phyloP scores from a whole-genome alignment of 805 yeast genomes.

The Yarrowia divulgata region DNA sequence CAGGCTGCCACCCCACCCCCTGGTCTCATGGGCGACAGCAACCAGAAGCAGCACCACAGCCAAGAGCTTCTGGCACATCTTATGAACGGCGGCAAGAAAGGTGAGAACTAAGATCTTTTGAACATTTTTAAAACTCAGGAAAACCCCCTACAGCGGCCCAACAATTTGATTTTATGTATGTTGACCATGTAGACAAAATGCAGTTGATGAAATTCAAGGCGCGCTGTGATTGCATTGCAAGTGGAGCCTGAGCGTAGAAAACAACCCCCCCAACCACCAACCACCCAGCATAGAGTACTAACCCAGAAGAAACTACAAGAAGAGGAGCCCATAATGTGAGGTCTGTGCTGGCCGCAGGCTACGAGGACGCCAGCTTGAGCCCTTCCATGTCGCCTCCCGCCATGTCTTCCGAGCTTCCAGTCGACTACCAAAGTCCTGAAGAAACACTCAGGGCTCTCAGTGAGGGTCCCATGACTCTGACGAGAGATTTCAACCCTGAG shows the following conservation, averaged over 20 bases:
- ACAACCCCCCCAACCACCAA: too few species aligned
- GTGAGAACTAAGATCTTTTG: constrained; percentile 39
- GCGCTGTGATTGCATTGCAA: constrained; percentile 7
- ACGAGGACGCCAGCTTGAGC: constrained; percentile 7
- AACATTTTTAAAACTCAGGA: constrained; percentile 37
- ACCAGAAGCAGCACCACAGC: constrained; percentile 38
- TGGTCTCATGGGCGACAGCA: constrained; percentile 31
- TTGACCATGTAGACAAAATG: constrained; percentile 39
- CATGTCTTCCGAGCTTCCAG: neutral
- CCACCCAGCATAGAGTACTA: constrained; percentile 4
- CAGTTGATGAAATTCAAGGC: constrained; percentile 38
- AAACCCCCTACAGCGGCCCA: constrained; percentile 33
- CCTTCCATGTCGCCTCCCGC: neutral
- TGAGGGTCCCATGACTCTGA: constrained; percentile 18
- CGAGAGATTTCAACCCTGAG: neutral
- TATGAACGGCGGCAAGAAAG: constrained; percentile 40
- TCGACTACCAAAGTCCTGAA: neutral
- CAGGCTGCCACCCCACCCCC: constrained; percentile 40
- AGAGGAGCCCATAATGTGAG: neutral
- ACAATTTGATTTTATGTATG: constrained; percentile 40
- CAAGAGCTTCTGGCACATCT: constrained; percentile 39
- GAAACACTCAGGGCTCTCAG: constrained; percentile 16
- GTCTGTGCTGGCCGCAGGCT: constrained; percentile 33
- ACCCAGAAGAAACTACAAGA: constrained; percentile 17
- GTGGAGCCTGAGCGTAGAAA: constrained; percentile 37